Conservation (phyloP, 208 protist species). For the Strigomonas oncopelti region DNA sequence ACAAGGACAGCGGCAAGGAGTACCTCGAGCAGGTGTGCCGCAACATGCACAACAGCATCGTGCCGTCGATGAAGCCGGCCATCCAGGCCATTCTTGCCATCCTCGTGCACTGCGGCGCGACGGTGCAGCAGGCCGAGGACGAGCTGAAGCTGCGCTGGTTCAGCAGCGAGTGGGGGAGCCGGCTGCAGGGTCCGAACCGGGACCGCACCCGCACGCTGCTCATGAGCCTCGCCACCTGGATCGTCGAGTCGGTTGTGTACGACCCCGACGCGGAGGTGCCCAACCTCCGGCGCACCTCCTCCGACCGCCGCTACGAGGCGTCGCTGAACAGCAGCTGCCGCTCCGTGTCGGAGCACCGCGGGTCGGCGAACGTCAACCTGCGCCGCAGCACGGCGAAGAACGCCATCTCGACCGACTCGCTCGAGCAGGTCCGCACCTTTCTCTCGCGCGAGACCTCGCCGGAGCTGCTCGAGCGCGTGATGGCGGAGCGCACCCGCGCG, state of each 20-base stretch:
- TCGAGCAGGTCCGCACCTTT: conserved; percentile 74
- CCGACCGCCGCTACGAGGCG: conserved; percentile 15
- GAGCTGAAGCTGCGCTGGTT: conserved; percentile 87
- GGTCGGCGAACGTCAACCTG: conserved; percentile 30
- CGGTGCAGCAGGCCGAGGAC: conserved; percentile 59
- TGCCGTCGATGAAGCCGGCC: conserved; percentile 76
- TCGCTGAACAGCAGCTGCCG: conserved; percentile 25
- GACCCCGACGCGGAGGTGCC: conserved; percentile 8
- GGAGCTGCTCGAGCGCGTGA: conserved; percentile 49
- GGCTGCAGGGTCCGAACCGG: conserved; percentile 63
- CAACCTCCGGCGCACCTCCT: not conserved
- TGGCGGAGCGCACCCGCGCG: conserved; percentile 52
- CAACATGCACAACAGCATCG: conserved; percentile 64
- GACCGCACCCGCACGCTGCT: conserved; percentile 56
- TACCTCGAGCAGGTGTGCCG: conserved; percentile 66
- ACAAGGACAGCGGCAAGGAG: conserved; percentile 47
- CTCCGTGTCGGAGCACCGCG: conserved; percentile 60
- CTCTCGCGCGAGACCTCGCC: conserved; percentile 51
- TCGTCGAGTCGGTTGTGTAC: conserved; percentile 51
- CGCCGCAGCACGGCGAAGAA: conserved; percentile 61
- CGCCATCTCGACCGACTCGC: conserved; percentile 46
- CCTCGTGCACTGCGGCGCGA: conserved; percentile 72
- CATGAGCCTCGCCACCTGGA: conserved; percentile 64
- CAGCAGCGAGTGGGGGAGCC: conserved; percentile 81
- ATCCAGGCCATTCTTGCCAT: conserved; percentile 79